phyloP scores from a whole-genome alignment of 1,139 yeast genomes.

The Kodamaea plutei region DNA sequence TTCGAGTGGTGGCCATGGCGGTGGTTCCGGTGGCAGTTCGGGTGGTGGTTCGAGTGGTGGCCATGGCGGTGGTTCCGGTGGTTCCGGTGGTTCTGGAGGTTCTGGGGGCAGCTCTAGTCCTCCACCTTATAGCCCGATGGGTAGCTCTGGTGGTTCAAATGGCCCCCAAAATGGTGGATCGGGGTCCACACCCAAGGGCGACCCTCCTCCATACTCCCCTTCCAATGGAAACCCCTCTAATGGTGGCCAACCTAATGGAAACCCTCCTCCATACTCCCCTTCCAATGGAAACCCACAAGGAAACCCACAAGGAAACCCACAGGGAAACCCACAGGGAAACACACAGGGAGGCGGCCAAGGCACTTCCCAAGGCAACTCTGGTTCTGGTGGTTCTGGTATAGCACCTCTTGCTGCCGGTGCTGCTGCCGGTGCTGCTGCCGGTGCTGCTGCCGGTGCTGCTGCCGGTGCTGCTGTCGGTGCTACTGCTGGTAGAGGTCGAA shows the following conservation, averaged over 20 bases:
- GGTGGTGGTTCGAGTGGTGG: constrained; percentile 1
- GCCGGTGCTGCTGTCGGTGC: not conserved
- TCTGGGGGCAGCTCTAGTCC: too few relatives aligned
- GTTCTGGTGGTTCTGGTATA: too few relatives aligned
- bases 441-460: not conserved
- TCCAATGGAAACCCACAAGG: not conserved
- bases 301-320: too few relatives aligned
- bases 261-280: not conserved
- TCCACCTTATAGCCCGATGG: too few relatives aligned
- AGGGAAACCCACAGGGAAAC: too few relatives aligned
- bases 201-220: not conserved
- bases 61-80: not conserved
- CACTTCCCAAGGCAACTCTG: too few relatives aligned
- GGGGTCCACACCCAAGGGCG: not conserved
- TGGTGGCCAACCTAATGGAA: not conserved
- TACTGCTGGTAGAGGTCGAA: not conserved
- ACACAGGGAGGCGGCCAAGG: too few relatives aligned
- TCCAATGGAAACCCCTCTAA: not conserved
- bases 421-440: not conserved
- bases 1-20: not conserved
- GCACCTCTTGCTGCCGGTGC: too few relatives aligned
- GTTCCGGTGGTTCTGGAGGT: not conserved
- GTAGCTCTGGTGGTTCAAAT: too few relatives aligned
- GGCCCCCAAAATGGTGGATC: not conserved
- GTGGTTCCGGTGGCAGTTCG: not conserved